Percentiles rank a stretch among this genome's conserved stretches.
Conservation (phyloP, 2,329 filamentous ascomycete species). For the Epichloe uncinata region DNA sequence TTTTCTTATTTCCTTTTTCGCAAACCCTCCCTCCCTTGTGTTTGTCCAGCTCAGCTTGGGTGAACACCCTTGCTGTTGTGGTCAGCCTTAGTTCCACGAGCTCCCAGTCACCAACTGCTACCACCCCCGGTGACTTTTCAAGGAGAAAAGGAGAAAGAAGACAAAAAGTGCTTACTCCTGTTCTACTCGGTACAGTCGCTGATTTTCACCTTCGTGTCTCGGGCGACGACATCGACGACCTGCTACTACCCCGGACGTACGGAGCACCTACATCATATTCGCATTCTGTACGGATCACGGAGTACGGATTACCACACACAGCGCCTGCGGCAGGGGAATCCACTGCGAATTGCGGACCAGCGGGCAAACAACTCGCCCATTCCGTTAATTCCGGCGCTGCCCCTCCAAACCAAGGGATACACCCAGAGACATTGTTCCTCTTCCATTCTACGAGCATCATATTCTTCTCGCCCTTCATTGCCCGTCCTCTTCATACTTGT, state of each 20-base stretch:
- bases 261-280: neutral
- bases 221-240: conserved; percentile 2
- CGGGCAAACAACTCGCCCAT: neutral
- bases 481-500: neutral
- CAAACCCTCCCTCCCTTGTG: neutral
- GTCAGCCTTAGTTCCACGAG: neutral
- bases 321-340: neutral
- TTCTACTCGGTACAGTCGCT: neutral
- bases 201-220: conserved; percentile 5
- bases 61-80: neutral
- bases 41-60: conserved; percentile 1
- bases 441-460: neutral
- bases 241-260: neutral
- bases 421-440: neutral
- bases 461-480: neutral
- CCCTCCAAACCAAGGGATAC: neutral
- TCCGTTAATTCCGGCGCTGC: neutral
- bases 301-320: neutral
- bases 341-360: neutral
- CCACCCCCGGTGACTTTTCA: neutral
- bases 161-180: neutral
- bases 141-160: neutral
- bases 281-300: no score
- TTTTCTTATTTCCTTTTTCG: neutral
- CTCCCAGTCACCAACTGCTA: neutral